These are phyloP conservation scores for Amphirosellinia nigrospora DNA, from an alignment of 495 filamentous ascomycete genomes.

Conservation along the genomic window DNA sequence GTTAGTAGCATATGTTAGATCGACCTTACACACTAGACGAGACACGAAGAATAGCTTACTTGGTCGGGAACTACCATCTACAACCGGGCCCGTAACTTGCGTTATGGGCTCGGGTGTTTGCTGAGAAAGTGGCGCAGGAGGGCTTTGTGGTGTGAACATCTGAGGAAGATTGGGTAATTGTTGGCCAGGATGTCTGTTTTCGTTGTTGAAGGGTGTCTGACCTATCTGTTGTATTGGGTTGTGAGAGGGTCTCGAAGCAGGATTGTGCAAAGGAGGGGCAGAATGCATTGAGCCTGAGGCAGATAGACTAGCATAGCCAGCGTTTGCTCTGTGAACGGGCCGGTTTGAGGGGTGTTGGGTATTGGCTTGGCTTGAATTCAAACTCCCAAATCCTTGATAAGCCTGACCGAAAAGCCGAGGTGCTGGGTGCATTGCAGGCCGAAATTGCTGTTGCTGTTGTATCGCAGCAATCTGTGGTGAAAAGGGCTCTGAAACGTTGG, in stretches of 20 bases:
- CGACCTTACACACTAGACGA: background rate
- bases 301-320: background rate
- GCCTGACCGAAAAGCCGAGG: constrained; percentile 16
- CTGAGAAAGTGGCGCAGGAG: background rate
- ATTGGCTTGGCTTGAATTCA: constrained; percentile 6
- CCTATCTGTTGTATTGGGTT: constrained; percentile 5
- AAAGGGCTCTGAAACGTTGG: background rate
- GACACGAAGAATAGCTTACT: constrained; percentile 7
- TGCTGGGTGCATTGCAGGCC: constrained; percentile 22
- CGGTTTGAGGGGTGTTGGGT: constrained; percentile 7
- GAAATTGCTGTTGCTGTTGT: constrained; percentile 7
- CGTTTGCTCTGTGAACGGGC: background rate
- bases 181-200: constrained; percentile 7
- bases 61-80: background rate
- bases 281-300: constrained; percentile 6
- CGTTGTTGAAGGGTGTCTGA: constrained; percentile 19
- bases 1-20: constrained; percentile 12
- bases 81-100: background rate
- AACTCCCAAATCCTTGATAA: constrained; percentile 1
- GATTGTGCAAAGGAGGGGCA: background rate
- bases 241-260: background rate
- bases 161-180: constrained; percentile 22
- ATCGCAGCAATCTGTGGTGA: constrained; percentile 1
- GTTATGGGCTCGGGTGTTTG: constrained; percentile 6
- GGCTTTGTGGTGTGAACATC: background rate